phyloP scores from a whole-genome alignment of 257 asterid species.

The Solanum piurae region DNA sequence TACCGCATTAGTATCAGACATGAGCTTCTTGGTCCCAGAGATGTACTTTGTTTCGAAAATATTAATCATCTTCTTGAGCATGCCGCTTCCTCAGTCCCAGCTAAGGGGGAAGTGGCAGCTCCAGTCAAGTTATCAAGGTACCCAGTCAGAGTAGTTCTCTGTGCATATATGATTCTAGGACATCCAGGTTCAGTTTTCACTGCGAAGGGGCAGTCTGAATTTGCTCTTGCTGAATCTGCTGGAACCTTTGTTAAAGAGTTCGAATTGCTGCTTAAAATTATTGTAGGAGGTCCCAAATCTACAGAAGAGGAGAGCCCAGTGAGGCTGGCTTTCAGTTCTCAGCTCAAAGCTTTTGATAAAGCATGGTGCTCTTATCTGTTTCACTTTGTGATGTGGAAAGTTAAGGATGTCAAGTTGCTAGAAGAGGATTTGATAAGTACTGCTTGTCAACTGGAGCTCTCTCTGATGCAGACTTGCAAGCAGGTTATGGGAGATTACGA shows the following conservation, averaged over 20 bases:
- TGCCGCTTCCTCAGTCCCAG: not conserved
- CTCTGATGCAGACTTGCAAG: constrained; percentile 7
- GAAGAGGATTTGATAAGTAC: constrained; percentile 12
- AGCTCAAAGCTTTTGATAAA: constrained; percentile 12
- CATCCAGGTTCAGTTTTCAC: constrained; percentile 13
- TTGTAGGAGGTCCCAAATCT: constrained; percentile 1
- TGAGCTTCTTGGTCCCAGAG: not conserved
- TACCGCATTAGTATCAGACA: not conserved
- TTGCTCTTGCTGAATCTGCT: constrained; percentile 9
- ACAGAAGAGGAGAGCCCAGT: not conserved
- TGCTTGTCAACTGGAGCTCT: constrained; percentile 12
- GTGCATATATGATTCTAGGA: constrained; percentile 17
- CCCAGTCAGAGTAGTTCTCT: constrained; percentile 13
- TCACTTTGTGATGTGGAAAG: constrained; percentile 17
- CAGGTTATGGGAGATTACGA: not conserved
- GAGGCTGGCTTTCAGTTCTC: constrained; percentile 3
- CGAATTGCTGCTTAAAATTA: constrained; percentile 8
- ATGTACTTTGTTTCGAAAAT: not conserved
- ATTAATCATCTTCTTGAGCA: constrained; percentile 10
- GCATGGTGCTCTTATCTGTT: constrained; percentile 17
- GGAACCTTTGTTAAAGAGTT: constrained; percentile 10
- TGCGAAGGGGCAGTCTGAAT: not conserved
- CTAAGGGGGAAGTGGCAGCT: not conserved
- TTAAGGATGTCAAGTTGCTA: constrained; percentile 4
- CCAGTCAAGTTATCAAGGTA: constrained; percentile 9